phyloP scores from a whole-genome alignment of 345 rosid species.

The Populus alba region DNA sequence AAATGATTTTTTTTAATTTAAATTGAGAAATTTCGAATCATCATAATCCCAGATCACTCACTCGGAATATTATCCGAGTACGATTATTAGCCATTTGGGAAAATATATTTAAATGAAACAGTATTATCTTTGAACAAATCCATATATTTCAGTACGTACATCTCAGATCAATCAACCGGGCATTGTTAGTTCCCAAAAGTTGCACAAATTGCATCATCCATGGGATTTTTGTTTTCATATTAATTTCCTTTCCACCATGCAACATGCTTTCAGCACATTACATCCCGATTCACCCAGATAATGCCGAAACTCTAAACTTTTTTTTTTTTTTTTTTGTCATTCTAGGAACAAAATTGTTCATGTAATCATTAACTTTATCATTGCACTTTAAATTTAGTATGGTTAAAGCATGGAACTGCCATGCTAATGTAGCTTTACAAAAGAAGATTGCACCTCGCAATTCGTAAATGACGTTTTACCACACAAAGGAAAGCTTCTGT shows the following conservation, averaged over 20 bases:
- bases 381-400: constrained; percentile 23
- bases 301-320: constrained; percentile 24
- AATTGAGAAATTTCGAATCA: too few relatives aligned
- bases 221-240: too few relatives aligned
- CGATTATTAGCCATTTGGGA: too few relatives aligned
- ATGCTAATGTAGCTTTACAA: constrained; percentile 23
- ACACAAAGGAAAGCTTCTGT: constrained; percentile 22
- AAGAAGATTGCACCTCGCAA: constrained; percentile 21
- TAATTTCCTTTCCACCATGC: background rate
- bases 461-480: constrained; percentile 1
- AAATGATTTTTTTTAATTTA: too few relatives aligned
- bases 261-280: background rate
- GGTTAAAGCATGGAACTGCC: constrained; percentile 9
- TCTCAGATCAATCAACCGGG: background rate
- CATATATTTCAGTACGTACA: background rate
- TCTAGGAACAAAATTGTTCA: constrained; percentile 8
- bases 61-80: too few relatives aligned
- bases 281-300: background rate
- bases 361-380: constrained; percentile 32
- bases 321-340: background rate
- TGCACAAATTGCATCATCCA: background rate
- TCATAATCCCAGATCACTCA: too few relatives aligned
- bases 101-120: too few relatives aligned
- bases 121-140: background rate
- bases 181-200: background rate